These are phyloP conservation scores for Balansia obtecta DNA, from an alignment of 2,329 filamentous ascomycete species.

Conservation along the genomic window DNA sequence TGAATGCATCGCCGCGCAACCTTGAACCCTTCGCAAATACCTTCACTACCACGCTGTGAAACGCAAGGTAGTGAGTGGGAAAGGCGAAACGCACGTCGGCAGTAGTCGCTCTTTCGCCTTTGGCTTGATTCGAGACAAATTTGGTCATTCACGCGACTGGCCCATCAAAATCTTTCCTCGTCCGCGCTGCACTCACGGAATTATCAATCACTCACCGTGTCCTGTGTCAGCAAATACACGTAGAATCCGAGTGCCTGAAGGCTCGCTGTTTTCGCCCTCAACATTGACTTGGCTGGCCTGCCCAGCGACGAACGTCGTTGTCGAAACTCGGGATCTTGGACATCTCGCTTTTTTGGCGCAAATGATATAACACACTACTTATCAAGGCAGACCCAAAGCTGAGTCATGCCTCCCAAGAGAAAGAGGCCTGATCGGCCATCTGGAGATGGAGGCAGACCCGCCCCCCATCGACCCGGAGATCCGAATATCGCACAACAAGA, in stretches of 20 bases:
- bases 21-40: not conserved
- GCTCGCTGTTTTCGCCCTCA: not conserved
- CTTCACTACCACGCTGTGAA: not conserved
- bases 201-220: too few species aligned
- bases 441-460: slow-evolving; percentile 40
- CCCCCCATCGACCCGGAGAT: slow-evolving; percentile 50
- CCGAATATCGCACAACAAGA: slow-evolving; percentile 45
- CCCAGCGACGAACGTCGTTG: not conserved
- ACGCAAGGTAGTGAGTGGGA: not conserved
- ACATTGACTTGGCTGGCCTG: not conserved
- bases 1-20: not conserved
- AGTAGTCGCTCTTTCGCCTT: not conserved
- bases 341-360: slow-evolving; percentile 8
- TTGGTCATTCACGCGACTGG: not conserved
- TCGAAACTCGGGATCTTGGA: not conserved
- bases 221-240: too few species aligned
- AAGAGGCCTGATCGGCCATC: slow-evolving; percentile 42
- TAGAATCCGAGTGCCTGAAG: not conserved
- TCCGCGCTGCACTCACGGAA: not conserved
- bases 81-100: not conserved
- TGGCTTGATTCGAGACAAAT: not conserved
- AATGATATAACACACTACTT: slow-evolving; percentile 22
- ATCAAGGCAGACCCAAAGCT: slow-evolving; percentile 9
- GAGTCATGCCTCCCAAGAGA: slow-evolving; percentile 45
- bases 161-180: not conserved